Base-by-base conservation (phyloP, 768 basidiomycete genomes). In the Gloeostereum incarnatum region DNA sequence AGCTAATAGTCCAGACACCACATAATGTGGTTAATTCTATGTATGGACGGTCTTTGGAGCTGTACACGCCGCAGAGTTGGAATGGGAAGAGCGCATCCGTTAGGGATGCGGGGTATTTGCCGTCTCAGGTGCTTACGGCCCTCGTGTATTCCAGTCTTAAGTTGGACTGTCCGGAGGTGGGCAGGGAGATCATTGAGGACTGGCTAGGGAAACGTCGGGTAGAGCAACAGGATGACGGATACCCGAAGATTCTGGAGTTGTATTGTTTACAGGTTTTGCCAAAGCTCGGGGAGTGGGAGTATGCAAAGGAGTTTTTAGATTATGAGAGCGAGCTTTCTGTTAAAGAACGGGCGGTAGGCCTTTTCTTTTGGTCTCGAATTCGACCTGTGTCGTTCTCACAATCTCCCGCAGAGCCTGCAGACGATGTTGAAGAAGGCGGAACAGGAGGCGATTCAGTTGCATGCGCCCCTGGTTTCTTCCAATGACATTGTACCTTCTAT, bases 221-320 rank as follows among this genome's bases (percentile, higher is more conserved):
- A 6, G 53, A 52, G 31, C 32, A 62, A 0, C 61, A 64, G 3
- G 64, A 56, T 9, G 73, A 74, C 33, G 78, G 73, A 13, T 89
- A 90, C 47, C 73, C 73, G 39, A 85, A 82, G 51, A 70, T 87
- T 6, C 51, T 90, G 32, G 85, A 88, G 46, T 55, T 86, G 8
- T 91, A 90, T 56, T 78, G 76, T 48, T 60, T 88, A 11, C 76
- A 80, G 41, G 59, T 90, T 24, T 57, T 91, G 24, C 82, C 87
- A 0, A 73, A 73, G 33, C 53, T 90, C 19, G 74, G 73, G 34
- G 78, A 86, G 49, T 90, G 87, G 87, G 77, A 79, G 14, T 86
- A 87, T 49, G 83, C 80, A 11, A 67, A 62, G 36, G 84, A 86
- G 45, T 89, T 88, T 51, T 51, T 91, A 41, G 63, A 71, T 27